Base-by-base conservation (phyloP, 805 yeast species). In the Cyberlindnera americana region DNA sequence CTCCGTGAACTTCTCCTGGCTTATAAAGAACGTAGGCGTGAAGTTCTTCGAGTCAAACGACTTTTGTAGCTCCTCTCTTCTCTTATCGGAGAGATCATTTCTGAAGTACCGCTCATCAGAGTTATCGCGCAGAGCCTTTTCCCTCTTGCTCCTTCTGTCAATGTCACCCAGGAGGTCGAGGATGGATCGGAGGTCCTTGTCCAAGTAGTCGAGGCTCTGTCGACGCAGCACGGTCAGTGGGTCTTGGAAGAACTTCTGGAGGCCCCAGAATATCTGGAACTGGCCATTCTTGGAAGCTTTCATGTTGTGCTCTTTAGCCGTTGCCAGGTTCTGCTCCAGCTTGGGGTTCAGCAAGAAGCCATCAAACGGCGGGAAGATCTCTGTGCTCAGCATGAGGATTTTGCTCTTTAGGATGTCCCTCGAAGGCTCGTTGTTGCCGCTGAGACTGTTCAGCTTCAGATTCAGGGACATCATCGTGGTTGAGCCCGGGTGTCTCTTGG, bases 341-440 rank as follows among this genome's bases (percentile, higher is more conserved):
- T 28, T 40, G 15, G 41, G 42, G 29, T 55, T 55, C 15, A 38
- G 40, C 10, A 54, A 21, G 10, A 18, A 35, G 17, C 33, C 22
- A 7, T 44, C 37, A 29, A 40, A 41, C 0, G 31, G 29, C 13
- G 48, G 46, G 39, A 47, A 55, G 7, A 52, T 35, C 8, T 39
- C 33, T 4, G 47, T 23, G 0, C 49, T 44, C 14, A 55, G 38
- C 3, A 34, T n/a, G 8, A 55, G 33, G 1, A 55, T 19, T 23
- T 47, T 50, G 2, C 40, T 26, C 30, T 47, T 52, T 12, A 54
- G 26, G 0, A 46, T 4, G 21, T 54, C 59, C 21, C 54, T 41
- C 5, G 4, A 9, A 14, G 44, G 40, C n/a, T 54, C 57, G 34
- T 47, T 43, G 30, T 44, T 49, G 3, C 35, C 33, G 3, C 30